Evolutionary conservation across 495 filamentous ascomycete genomes (phyloP).

Genomic region (Penicillium cataractarum): DNA sequence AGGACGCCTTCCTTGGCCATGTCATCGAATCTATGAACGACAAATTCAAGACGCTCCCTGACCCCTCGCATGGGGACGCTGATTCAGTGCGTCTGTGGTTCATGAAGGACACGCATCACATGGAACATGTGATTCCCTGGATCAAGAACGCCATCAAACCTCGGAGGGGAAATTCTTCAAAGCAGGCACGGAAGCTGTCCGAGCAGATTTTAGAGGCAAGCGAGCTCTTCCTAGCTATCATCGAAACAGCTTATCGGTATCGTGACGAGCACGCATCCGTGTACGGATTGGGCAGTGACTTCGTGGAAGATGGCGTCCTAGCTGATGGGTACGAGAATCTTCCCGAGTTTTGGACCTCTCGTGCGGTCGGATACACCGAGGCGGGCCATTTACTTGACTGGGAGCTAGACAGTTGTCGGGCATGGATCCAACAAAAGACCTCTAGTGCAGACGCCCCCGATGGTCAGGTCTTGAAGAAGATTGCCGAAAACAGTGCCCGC

Average conservation of each 20-base stretch:
- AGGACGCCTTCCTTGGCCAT: slow-evolving; percentile 64
- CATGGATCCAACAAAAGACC: slow-evolving; percentile 42
- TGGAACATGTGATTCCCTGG: slow-evolving; percentile 78
- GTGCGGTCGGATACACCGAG: slow-evolving; percentile 43
- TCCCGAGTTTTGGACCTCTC: slow-evolving; percentile 80
- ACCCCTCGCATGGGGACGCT: slow-evolving; percentile 61
- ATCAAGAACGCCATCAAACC: slow-evolving; percentile 71
- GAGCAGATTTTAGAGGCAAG: slow-evolving; percentile 76
- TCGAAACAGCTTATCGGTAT: slow-evolving; percentile 76
- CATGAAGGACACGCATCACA: slow-evolving; percentile 69
- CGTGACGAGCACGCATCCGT: slow-evolving; percentile 63
- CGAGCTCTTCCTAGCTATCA: slow-evolving; percentile 71
- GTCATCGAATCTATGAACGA: slow-evolving; percentile 71
- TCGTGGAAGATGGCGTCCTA: slow-evolving; percentile 70
- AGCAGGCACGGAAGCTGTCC: slow-evolving; percentile 37
- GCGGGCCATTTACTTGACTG: slow-evolving; percentile 55
- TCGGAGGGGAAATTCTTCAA: slow-evolving; percentile 42
- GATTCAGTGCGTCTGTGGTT: slow-evolving; percentile 84
- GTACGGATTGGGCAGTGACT: slow-evolving; percentile 71
- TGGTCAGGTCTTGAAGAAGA: slow-evolving; percentile 42
- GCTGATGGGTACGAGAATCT: slow-evolving; percentile 61
- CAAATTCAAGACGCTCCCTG: slow-evolving; percentile 60
- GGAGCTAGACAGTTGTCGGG: slow-evolving; percentile 47
- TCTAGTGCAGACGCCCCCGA: slow-evolving; percentile 38
- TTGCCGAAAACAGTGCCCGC: slow-evolving; percentile 55